Evolutionary conservation across 169 alveolate genomes (phyloP), one percentile per base, ranked within the genome.

Genomic region (Plasmodium vivax): DNA sequence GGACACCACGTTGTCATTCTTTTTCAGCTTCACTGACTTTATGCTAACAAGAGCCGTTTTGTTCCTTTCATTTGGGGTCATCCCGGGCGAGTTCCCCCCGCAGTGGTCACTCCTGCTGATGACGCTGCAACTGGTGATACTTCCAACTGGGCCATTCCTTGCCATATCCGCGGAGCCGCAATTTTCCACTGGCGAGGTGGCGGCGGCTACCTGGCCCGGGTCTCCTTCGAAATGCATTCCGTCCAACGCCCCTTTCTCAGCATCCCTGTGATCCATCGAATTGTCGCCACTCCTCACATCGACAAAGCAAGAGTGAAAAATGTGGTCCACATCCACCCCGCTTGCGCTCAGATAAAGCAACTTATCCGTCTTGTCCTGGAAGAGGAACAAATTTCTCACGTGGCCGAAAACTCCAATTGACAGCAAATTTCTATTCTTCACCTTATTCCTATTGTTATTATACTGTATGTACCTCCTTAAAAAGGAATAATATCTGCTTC

Each of bases 401-500:
- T 90, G 83, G 43, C 68, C 62, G 51, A 36, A 80, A 58, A 90
- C 23, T 0, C 94, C 94, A 23, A 80, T 79, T 14, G 94, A 90
- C 68, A 80, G 36, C 72, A 90, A 58, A 90, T 81, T 90, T 62
- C 38, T 36, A 85, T 73, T 27, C 36, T 73, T 56, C 6, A 14
- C 75, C 54, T 90, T 90, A 14, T 30, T 62, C 82, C 27, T 80
- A 56, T 80, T 62, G n/a, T 32, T 90, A 45, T 79, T 80, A 79
- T 90, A 90, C 73, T 90, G 71, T 8, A 90, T 62, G 34, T 90
- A 90, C 47, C 43, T 45, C 82, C 56, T 79, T 23, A 90, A 90
- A 90, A 90, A 90, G n/a, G n/a, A 38, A 68, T 90, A 80, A 45
- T 80, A 90, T 79, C 41, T 90, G 73, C 73, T 90, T 90, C 56